Evolutionary conservation across 1,284 basidiomycete species (phyloP), one percentile per base, ranked within the genome.

Genomic region (Trichosporon ovoides): DNA sequence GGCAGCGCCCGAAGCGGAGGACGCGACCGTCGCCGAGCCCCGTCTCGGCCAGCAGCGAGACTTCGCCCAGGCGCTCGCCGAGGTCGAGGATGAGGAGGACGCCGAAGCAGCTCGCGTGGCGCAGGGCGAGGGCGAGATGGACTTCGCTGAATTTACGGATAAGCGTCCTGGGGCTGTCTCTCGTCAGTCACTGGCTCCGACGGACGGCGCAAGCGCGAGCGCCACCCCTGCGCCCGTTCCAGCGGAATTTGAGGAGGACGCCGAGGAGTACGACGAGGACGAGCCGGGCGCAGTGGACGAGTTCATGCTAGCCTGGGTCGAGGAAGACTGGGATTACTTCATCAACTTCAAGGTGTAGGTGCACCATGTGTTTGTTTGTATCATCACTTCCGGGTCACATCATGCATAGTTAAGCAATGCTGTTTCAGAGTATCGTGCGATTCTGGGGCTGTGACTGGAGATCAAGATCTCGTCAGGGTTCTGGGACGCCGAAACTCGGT

Each of bases 11-110:
- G 66, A 63, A 50, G 71, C 70, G 2, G 67, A 66, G 35, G 69
- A 70, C 24, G 65, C 65, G 0, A 64, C 66, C 20, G 63, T 60
- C 0, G 67, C 61, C 0, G 71, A 72, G n/a, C 68, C 71, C 9
- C 58, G 71, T 7, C 34, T 58, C 1, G 71, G 69, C 0, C 65
- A 73, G 54, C 72, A 76, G 62, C 60, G 71, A 59, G 80, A 84
- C 40, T 78, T 88, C 48, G 84, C 85, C 16, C 78, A 74, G 22
- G 87, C 85, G 0, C 79, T 97, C n/a, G 89, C 85, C 4, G 86
- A 91, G 57, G 89, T 88, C 52, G 94, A 96, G 67, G 94, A 97
- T 69, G 84, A 81, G 19, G 91, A 92, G 72, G 93, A 95, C 73
- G 86, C 85, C 0, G 82, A 82, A 63, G 91, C 91, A 3, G 91